phyloP scores from a whole-genome alignment of 2,329 filamentous ascomycete species.

The Lizonia empirigonia region DNA sequence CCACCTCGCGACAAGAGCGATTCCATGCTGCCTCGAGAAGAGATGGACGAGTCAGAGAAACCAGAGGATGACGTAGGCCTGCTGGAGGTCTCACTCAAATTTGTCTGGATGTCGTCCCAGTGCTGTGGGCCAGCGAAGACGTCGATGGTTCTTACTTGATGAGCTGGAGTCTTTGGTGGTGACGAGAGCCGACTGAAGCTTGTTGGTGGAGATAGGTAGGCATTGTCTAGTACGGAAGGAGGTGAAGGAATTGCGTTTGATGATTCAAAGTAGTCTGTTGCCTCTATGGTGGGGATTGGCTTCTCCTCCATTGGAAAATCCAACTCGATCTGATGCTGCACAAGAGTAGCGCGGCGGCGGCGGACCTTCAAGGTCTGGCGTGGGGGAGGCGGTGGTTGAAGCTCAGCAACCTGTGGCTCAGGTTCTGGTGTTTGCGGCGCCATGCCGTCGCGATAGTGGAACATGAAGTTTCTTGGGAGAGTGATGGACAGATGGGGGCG shows the following conservation, averaged over 20 bases:
- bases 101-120: constrained; percentile 42
- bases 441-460: constrained; percentile 54
- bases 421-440: constrained; percentile 55
- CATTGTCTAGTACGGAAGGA: constrained; percentile 37
- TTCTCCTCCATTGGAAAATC: constrained; percentile 36
- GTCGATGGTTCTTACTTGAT: constrained; percentile 45
- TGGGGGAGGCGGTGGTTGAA: constrained; percentile 52
- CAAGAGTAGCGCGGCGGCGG: constrained; percentile 50
- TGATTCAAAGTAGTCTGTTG: constrained; percentile 47
- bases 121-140: constrained; percentile 36
- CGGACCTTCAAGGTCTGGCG: constrained; percentile 57
- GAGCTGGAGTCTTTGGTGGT: constrained; percentile 57
- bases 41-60: constrained; percentile 66
- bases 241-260: constrained; percentile 34
- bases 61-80: constrained; percentile 64
- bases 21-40: constrained; percentile 62
- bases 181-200: constrained; percentile 49
- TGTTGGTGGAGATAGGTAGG: constrained; percentile 51
- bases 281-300: constrained; percentile 58
- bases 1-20: constrained; percentile 64
- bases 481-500: constrained; percentile 57
- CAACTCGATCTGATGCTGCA: constrained; percentile 31
- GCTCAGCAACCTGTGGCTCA: constrained; percentile 44
- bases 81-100: constrained; percentile 53
- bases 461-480: constrained; percentile 57